Evolutionary conservation across 176 grass and related monocot species (phyloP).

Genomic region (Dendrocalamus sinicus): DNA sequence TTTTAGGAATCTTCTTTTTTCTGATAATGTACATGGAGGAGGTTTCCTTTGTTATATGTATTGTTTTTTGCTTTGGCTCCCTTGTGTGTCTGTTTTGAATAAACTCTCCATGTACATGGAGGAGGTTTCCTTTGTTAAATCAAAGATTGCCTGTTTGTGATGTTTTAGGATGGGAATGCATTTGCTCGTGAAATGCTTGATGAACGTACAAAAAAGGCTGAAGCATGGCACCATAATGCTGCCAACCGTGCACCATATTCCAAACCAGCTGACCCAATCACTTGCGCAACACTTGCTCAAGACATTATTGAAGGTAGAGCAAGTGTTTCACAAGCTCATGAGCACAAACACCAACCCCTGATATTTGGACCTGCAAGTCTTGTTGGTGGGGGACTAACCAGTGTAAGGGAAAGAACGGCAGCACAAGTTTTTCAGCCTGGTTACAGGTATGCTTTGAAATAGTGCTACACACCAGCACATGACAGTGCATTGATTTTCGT

Average conservation of each 20-base stretch:
- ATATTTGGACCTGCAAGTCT: slow-evolving; percentile 95
- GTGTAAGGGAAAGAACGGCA: slow-evolving; percentile 71
- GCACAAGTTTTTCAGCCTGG: slow-evolving; percentile 95
- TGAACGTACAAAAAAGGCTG: slow-evolving; percentile 62
- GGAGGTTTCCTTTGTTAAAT: not conserved
- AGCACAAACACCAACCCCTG: slow-evolving; percentile 89
- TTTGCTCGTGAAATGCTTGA: slow-evolving; percentile 90
- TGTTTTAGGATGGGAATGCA: slow-evolving; percentile 64
- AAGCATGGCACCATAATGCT: slow-evolving; percentile 88
- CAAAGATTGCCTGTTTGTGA: not conserved
- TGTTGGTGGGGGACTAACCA: slow-evolving; percentile 65
- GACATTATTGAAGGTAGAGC: slow-evolving; percentile 94
- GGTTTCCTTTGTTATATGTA: not conserved
- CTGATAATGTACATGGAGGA: not conserved
- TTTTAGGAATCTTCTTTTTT: not conserved
- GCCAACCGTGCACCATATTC: slow-evolving; percentile 58
- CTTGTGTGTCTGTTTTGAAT: not conserved
- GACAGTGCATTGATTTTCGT: not conserved
- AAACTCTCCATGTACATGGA: not conserved
- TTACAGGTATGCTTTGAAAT: slow-evolving; percentile 66
- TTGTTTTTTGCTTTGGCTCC: not conserved
- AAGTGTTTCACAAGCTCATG: slow-evolving; percentile 78
- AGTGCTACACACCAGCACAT: not conserved
- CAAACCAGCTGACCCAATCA: slow-evolving; percentile 90
- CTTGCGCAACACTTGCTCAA: slow-evolving; percentile 92